Evolutionary conservation across 306 rosid species (phyloP).

Genomic region (Castanea mollissima): DNA sequence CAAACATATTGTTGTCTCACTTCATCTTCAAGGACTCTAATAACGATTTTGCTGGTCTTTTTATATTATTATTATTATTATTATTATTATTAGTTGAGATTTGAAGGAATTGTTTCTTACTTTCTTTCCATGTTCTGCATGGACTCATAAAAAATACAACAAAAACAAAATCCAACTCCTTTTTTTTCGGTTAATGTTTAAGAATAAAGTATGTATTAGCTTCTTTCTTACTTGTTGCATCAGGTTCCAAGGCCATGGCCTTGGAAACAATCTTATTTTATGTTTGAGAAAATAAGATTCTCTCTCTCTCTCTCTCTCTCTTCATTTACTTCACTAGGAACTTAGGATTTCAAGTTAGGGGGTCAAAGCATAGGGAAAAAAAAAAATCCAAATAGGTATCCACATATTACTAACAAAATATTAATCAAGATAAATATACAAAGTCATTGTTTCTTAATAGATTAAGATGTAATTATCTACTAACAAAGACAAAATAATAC

Average conservation of each 20-base stretch:
- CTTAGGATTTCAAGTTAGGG: too few species aligned
- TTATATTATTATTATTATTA: too few species aligned
- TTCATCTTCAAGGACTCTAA: background rate
- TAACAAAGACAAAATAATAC: too few species aligned
- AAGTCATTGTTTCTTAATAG: too few species aligned
- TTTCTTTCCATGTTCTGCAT: background rate
- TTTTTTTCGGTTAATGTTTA: background rate
- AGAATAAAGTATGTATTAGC: slow-evolving; percentile 14
- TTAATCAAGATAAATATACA: too few species aligned
- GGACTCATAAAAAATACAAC: too few species aligned
- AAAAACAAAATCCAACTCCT: background rate
- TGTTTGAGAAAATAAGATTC: background rate
- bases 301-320: background rate
- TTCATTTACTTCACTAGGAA: too few species aligned
- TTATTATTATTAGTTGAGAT: background rate
- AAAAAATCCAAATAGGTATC: too few species aligned
- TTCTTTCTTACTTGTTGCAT: background rate
- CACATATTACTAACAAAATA: too few species aligned
- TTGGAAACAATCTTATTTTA: background rate
- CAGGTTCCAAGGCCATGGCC: background rate
- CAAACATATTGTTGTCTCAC: background rate
- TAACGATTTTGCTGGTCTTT: background rate
- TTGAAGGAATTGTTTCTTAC: background rate
- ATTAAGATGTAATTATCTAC: too few species aligned
- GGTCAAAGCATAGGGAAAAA: rapidly evolving